phyloP scores from a whole-genome alignment of 805 yeast genomes.

The Sungouiozyma intestinalis region DNA sequence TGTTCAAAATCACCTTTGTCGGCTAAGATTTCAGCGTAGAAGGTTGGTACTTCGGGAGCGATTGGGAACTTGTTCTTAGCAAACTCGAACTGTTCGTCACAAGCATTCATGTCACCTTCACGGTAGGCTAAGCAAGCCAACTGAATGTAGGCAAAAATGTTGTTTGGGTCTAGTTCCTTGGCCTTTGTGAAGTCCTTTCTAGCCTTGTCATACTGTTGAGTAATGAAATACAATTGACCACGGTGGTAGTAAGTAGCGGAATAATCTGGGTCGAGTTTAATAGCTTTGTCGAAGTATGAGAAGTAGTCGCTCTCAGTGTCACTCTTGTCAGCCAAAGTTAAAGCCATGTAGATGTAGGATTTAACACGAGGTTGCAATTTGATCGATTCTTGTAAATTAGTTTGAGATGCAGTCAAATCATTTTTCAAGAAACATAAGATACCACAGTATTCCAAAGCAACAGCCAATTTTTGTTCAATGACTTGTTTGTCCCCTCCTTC shows the following conservation, averaged over 20 bases:
- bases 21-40: constrained; percentile 86
- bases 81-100: constrained; percentile 56
- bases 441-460: constrained; percentile 78
- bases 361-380: constrained; percentile 65
- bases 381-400: constrained; percentile 55
- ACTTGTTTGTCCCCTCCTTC: constrained; percentile 18
- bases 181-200: constrained; percentile 66
- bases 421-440: constrained; percentile 75
- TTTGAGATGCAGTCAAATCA: constrained; percentile 55
- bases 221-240: constrained; percentile 83
- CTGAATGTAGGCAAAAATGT: constrained; percentile 82
- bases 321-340: constrained; percentile 73
- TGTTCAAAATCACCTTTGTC: constrained; percentile 63
- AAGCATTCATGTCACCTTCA: constrained; percentile 41
- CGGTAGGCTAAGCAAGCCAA: constrained; percentile 86
- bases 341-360: constrained; percentile 72
- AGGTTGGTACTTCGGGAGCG: constrained; percentile 86
- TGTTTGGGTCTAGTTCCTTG: constrained; percentile 59
- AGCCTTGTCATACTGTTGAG: constrained; percentile 66
- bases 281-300: constrained; percentile 62
- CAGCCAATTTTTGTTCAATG: constrained; percentile 37
- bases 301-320: constrained; percentile 56
- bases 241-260: constrained; percentile 87
- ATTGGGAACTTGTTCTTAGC: constrained; percentile 73
- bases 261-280: constrained; percentile 52